Percentiles rank a stretch among this genome's conserved stretches.
Conservation (phyloP, 2,329 filamentous ascomycete genomes). For the Cladosporium halotolerans region DNA sequence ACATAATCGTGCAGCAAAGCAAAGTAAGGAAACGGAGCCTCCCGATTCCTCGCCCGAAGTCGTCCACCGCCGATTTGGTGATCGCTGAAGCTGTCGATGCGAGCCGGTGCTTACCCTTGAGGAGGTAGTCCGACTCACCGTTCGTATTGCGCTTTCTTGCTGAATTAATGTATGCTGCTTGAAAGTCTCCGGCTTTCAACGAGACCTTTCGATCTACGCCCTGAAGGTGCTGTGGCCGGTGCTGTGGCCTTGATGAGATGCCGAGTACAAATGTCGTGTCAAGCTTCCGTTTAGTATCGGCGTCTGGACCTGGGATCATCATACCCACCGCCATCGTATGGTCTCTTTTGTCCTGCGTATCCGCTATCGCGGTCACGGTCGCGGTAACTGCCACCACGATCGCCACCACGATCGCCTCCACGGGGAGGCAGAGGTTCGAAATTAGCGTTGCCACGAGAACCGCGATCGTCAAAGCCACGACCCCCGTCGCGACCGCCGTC, state of each 20-base stretch:
- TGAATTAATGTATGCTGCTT: too few relatives aligned
- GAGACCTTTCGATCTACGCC: not conserved
- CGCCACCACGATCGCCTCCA: slow-evolving; percentile 50
- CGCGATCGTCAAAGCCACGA: slow-evolving; percentile 28
- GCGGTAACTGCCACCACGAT: slow-evolving; percentile 38
- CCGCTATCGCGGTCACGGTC: slow-evolving; percentile 40
- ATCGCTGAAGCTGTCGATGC: slow-evolving; percentile 12
- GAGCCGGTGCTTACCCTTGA: slow-evolving; percentile 31
- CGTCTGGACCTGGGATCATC: slow-evolving; percentile 64
- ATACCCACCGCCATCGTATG: slow-evolving; percentile 68
- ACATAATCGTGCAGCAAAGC: not conserved
- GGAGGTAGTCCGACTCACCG: slow-evolving; percentile 36
- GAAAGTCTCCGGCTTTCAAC: too few relatives aligned
- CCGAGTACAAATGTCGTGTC: not conserved
- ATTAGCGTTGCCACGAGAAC: slow-evolving; percentile 64
- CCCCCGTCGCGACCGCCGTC: slow-evolving; percentile 30
- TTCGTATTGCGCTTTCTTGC: slow-evolving; percentile 10
- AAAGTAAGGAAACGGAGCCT: slow-evolving; percentile 17
- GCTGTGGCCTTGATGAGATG: slow-evolving; percentile 5
- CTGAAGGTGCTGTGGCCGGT: not conserved
- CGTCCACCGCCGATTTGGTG: not conserved
- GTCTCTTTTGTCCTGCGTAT: slow-evolving; percentile 50
- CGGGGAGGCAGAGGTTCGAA: slow-evolving; percentile 72
- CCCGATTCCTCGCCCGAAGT: slow-evolving; percentile 7
- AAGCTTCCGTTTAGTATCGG: slow-evolving; percentile 43